Evolutionary conservation across 768 basidiomycete species (phyloP).

Genomic region (Lentinula raphanica): DNA sequence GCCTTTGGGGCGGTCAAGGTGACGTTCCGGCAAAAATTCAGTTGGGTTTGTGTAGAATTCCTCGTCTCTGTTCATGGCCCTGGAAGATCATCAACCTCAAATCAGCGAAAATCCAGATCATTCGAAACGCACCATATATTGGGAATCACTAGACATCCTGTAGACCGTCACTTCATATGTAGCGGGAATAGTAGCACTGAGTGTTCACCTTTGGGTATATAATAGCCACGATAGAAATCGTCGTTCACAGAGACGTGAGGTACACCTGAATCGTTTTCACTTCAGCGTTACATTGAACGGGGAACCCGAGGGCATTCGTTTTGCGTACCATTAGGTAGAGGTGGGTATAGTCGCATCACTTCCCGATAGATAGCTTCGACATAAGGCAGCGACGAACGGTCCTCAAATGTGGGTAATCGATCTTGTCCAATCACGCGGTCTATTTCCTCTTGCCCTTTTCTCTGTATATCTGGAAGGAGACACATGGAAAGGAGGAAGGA

Average conservation of each 20-base stretch:
- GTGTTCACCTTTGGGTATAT: slow-evolving; percentile 20
- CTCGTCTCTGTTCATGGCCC: slow-evolving; percentile 3
- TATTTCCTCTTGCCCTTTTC: slow-evolving; percentile 4
- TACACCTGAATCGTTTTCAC: background rate
- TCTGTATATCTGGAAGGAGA: background rate
- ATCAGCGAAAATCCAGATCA: background rate
- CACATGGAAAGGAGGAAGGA: slow-evolving; percentile 14
- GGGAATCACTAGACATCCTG: background rate
- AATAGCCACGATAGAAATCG: slow-evolving; percentile 9
- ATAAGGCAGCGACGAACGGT: slow-evolving; percentile 2
- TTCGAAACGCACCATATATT: background rate
- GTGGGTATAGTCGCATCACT: background rate
- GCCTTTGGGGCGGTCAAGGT: background rate
- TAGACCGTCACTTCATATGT: slow-evolving; percentile 4
- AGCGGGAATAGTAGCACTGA: background rate
- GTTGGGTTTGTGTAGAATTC: slow-evolving; percentile 13
- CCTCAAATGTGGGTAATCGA: slow-evolving; percentile 3
- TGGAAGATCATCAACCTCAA: too few species aligned
- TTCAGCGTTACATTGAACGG: too few species aligned
- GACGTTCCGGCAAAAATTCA: slow-evolving; percentile 11
- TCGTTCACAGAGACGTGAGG: slow-evolving; percentile 17
- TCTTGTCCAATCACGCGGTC: background rate
- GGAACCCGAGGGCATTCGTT: background rate
- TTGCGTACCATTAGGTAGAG: background rate
- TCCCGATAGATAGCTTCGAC: slow-evolving; percentile 5